These are phyloP conservation scores for Bimuria novae-zelandiae DNA, from an alignment of 2,329 filamentous ascomycete species.

Conservation along the genomic window DNA sequence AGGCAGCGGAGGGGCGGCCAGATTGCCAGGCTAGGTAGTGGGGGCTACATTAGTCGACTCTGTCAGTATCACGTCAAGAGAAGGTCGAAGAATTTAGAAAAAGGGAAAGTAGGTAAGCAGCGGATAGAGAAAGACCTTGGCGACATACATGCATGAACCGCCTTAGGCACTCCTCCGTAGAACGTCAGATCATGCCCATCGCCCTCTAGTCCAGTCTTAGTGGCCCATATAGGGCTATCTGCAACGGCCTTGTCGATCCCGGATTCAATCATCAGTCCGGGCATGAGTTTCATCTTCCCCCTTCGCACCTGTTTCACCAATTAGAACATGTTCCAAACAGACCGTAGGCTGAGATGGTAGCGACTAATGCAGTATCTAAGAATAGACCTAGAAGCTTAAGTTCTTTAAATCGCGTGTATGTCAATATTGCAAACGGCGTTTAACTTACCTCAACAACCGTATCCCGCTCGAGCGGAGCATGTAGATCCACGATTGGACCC, in stretches of 20 bases:
- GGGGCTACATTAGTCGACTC: constrained; percentile 5
- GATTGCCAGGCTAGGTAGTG: constrained; percentile 8
- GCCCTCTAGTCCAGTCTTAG: constrained; percentile 56
- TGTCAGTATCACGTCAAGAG: too few relatives aligned
- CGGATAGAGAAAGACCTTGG: too few relatives aligned
- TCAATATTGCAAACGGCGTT: neutral
- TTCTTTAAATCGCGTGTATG: too few relatives aligned
- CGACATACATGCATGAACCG: constrained; percentile 58
- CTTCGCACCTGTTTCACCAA: neutral
- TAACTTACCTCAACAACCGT: neutral
- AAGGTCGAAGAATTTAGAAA: too few relatives aligned
- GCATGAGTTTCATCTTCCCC: constrained; percentile 10
- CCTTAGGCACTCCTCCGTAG: constrained; percentile 66
- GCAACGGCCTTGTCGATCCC: constrained; percentile 4
- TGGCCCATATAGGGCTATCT: constrained; percentile 4
- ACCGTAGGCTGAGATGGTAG: neutral
- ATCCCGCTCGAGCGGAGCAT: constrained; percentile 3
- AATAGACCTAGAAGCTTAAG: too few relatives aligned
- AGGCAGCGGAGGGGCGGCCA: constrained; percentile 50
- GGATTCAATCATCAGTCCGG: constrained; percentile 7
- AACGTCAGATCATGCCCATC: constrained; percentile 66
- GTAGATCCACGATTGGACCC: neutral
- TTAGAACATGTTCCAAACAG: neutral
- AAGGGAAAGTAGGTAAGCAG: too few relatives aligned
- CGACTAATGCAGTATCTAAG: too few relatives aligned